Conservation (phyloP, 768 basidiomycete species). For the Omphalotus guepiniiformis region DNA sequence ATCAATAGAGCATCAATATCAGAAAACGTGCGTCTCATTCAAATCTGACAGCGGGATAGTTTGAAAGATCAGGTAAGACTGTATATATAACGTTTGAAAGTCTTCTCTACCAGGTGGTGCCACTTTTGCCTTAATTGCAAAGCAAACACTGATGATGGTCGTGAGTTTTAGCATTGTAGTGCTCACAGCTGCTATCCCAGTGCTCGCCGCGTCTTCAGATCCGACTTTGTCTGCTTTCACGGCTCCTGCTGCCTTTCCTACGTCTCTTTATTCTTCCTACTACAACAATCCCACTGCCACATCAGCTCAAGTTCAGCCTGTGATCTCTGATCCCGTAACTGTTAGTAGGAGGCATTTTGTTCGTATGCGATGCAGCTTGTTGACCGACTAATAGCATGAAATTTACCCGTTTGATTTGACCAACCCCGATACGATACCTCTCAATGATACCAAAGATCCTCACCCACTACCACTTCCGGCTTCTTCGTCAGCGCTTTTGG, state of each 20-base stretch:
- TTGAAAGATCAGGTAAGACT: too few relatives aligned
- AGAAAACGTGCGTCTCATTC: too few relatives aligned
- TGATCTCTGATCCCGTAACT: conserved; percentile 67
- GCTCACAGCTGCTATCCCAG: too few relatives aligned
- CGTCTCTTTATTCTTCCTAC: conserved; percentile 58
- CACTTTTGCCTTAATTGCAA: too few relatives aligned
- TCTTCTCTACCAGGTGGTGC: too few relatives aligned
- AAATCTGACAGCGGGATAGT: too few relatives aligned
- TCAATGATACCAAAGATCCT: conserved; percentile 56
- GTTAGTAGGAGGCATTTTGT: conserved; percentile 27
- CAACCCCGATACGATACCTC: conserved; percentile 54
- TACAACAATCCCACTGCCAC: conserved; percentile 74
- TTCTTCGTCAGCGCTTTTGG: conserved; percentile 39
- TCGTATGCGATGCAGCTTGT: not conserved
- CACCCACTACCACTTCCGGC: conserved; percentile 61
- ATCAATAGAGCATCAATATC: too few relatives aligned
- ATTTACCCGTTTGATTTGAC: conserved; percentile 61
- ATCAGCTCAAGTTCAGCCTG: conserved; percentile 69
- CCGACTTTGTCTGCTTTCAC: conserved; percentile 41
- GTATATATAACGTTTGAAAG: too few relatives aligned
- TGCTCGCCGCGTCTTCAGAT: conserved; percentile 3
- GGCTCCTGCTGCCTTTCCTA: conserved; percentile 61
- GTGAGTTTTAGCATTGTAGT: too few relatives aligned
- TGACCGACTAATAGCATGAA: conserved; percentile 38
- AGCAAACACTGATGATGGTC: too few relatives aligned